Percentiles rank a stretch among this genome's conserved stretches.
Evolutionary conservation across 2,329 filamentous ascomycete species (phyloP).

Genomic region (Fusarium nodosum): DNA sequence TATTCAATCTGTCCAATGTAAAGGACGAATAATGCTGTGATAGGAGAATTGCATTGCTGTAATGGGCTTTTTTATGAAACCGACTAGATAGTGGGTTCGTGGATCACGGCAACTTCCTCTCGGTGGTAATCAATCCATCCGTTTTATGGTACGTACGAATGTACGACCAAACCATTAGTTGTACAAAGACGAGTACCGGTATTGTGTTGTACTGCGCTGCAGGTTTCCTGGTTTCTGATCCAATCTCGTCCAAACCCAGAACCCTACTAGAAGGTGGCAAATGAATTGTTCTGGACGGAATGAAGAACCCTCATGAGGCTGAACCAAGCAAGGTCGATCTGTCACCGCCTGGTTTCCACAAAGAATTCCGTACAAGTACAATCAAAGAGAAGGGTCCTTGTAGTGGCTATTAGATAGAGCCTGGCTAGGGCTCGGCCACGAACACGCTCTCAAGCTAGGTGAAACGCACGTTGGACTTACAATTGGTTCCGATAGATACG

Average conservation of each 20-base stretch:
- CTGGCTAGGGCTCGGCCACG: conserved; percentile 36
- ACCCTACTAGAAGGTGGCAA: conserved; percentile 22
- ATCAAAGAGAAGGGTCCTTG: conserved; percentile 21
- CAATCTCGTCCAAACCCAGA: not conserved
- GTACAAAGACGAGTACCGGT: conserved; percentile 3
- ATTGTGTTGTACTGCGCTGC: not conserved
- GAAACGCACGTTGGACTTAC: conserved; percentile 29
- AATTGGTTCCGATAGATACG: conserved; percentile 24
- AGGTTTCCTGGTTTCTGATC: not conserved
- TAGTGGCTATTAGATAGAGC: conserved; percentile 24
- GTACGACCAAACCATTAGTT: conserved; percentile 10
- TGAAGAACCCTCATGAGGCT: conserved; percentile 41
- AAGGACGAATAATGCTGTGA: conserved; percentile 25
- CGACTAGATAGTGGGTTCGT: conserved; percentile 33
- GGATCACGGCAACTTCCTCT: conserved; percentile 23
- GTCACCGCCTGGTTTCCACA: conserved; percentile 29
- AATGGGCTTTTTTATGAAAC: conserved; percentile 44
- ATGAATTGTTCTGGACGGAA: conserved; percentile 39
- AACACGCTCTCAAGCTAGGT: conserved; percentile 24
- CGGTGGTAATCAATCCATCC: conserved; percentile 10
- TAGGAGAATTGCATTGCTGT: conserved; percentile 18
- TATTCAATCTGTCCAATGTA: conserved; percentile 27
- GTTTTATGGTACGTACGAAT: not conserved
- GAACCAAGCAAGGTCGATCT: conserved; percentile 32
- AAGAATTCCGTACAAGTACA: conserved; percentile 33